Conservation (phyloP, 1,284 basidiomycete genomes). For the Pascua sp. region DNA sequence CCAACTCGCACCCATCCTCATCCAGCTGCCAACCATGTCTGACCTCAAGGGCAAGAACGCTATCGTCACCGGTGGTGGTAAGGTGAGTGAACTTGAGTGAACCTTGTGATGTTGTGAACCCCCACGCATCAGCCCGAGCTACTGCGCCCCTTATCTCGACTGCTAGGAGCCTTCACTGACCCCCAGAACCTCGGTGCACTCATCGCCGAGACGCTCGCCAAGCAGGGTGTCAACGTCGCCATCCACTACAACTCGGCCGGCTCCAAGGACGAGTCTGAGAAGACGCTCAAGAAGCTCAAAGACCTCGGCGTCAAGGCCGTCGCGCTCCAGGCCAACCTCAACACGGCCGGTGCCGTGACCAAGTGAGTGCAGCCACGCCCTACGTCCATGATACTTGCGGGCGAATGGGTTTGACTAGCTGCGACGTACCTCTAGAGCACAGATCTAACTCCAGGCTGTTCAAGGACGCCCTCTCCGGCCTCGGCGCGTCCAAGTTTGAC, state of each 20-base stretch:
- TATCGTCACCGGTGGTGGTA: slow-evolving; percentile 21
- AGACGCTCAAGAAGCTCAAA: slow-evolving; percentile 14
- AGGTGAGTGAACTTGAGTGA: slow-evolving; percentile 7
- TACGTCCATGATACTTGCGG: background rate
- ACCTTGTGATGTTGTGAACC: background rate
- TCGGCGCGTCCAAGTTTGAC: slow-evolving; percentile 17
- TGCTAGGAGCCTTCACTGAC: slow-evolving; percentile 1
- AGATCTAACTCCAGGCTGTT: slow-evolving; percentile 11
- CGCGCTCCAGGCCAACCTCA: slow-evolving; percentile 14
- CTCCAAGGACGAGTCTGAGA: slow-evolving; percentile 17
- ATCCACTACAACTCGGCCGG: slow-evolving; percentile 22
- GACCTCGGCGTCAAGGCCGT: slow-evolving; percentile 15
- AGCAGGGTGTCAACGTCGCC: slow-evolving; percentile 20
- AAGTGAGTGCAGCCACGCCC: slow-evolving; percentile 4
- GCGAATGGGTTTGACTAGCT: no score
- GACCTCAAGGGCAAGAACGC: slow-evolving; percentile 22
- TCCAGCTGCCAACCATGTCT: background rate
- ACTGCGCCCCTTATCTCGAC: no score
- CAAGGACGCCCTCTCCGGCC: slow-evolving; percentile 12
- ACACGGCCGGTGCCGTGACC: slow-evolving; percentile 1
- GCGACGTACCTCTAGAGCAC: no score
- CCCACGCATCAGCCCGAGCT: background rate
- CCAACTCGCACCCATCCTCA: no score
- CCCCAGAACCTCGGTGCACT: slow-evolving; percentile 21
- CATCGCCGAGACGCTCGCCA: slow-evolving; percentile 19